Evolutionary conservation across 768 basidiomycete genomes (phyloP).

Genomic region (Neoboletus subvelutipes): DNA sequence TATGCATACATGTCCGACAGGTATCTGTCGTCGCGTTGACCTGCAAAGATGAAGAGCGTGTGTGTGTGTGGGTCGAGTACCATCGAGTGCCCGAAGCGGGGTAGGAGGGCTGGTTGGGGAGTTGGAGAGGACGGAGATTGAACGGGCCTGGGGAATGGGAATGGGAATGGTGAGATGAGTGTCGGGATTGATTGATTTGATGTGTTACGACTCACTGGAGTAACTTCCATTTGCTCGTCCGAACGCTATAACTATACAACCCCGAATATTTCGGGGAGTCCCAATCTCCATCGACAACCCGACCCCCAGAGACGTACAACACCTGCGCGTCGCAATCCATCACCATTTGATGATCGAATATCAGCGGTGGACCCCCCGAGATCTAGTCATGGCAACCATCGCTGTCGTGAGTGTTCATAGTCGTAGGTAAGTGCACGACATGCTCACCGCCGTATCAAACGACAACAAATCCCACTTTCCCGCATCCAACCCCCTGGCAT

Average conservation of each 20-base stretch:
- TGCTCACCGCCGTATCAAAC: conserved; percentile 62
- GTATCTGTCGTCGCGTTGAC: conserved; percentile 64
- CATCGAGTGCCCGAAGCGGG: conserved; percentile 81
- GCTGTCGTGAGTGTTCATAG: background rate
- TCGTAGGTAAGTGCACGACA: background rate
- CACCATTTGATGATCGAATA: conserved; percentile 82
- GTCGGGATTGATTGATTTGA: background rate
- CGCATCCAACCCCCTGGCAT: conserved; percentile 34
- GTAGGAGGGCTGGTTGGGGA: conserved; percentile 47
- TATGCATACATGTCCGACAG: conserved; percentile 78
- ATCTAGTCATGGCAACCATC: conserved; percentile 35
- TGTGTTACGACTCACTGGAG: conserved; percentile 52
- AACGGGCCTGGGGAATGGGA: conserved; percentile 17
- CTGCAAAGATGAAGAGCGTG: conserved; percentile 71
- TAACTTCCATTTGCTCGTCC: conserved; percentile 62
- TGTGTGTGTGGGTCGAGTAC: conserved; percentile 60
- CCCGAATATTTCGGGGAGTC: conserved; percentile 63
- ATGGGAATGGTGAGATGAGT: background rate
- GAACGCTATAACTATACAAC: conserved; percentile 70
- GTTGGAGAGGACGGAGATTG: conserved; percentile 14
- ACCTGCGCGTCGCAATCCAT: conserved; percentile 71
- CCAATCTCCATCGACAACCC: conserved; percentile 66
- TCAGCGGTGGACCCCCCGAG: conserved; percentile 65
- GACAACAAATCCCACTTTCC: conserved; percentile 76
- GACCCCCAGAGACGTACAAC: conserved; percentile 75